Percentiles rank a stretch among this genome's conserved stretches.
Evolutionary conservation across 2,329 filamentous ascomycete genomes (phyloP).

Genomic region (Aspergillus alliaceus): DNA sequence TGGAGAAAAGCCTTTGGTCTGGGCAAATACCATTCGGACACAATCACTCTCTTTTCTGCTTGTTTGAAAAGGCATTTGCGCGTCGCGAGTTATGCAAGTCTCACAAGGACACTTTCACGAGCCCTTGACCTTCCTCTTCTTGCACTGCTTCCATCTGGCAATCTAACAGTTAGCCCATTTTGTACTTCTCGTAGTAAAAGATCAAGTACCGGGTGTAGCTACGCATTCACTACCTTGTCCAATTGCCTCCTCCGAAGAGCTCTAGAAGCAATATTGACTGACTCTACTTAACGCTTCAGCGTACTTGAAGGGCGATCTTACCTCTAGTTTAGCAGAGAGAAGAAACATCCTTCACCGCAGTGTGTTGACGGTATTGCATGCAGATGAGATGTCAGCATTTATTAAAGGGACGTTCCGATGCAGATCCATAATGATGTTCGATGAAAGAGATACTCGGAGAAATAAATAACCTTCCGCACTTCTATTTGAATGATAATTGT

Average conservation of each 20-base stretch:
- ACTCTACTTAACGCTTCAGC: neutral
- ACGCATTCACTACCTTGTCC: slow-evolving; percentile 1
- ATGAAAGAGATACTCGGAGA: too few species aligned
- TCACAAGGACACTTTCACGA: slow-evolving; percentile 9
- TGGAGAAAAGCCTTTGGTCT: neutral
- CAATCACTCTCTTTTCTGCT: slow-evolving; percentile 5
- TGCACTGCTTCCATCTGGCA: slow-evolving; percentile 8
- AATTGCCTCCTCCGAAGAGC: neutral
- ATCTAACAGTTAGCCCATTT: neutral
- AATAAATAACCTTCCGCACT: too few species aligned
- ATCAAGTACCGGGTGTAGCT: too few species aligned
- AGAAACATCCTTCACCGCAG: neutral
- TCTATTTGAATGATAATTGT: too few species aligned
- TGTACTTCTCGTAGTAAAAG: too few species aligned
- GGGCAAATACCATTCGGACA: neutral
- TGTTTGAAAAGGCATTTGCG: slow-evolving; percentile 5
- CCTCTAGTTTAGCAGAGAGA: neutral
- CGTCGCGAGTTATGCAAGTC: slow-evolving; percentile 3
- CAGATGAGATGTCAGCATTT: neutral
- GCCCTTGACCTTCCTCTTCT: slow-evolving; percentile 10
- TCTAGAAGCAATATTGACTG: neutral
- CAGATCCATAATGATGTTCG: neutral
- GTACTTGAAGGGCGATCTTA: too few species aligned
- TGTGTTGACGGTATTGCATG: neutral
- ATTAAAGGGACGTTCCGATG: neutral